A percentile compares a stretch with the other conserved stretches of the same genome.
These are phyloP conservation scores for Kodamaea nitidulidarum DNA, from an alignment of 805 yeast species.

Conservation along the genomic window DNA sequence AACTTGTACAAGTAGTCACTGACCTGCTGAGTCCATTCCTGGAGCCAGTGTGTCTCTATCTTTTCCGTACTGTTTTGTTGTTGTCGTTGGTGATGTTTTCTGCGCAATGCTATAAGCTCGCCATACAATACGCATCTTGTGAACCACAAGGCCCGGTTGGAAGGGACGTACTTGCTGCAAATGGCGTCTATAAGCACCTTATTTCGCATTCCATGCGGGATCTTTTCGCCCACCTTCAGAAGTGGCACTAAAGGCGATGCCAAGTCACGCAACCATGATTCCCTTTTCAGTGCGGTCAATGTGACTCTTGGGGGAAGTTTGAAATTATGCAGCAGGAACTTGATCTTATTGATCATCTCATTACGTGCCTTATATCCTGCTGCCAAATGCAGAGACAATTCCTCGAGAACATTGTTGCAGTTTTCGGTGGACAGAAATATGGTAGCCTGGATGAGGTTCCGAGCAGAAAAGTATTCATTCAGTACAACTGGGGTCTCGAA, in stretches of 20 bases:
- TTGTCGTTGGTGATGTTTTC: conserved; percentile 24
- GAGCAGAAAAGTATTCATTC: conserved; percentile 68
- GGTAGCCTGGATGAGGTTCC: conserved; percentile 52
- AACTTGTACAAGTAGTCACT: conserved; percentile 53
- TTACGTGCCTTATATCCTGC: conserved; percentile 35
- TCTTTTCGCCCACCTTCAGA: conserved; percentile 62
- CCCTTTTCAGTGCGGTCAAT: conserved; percentile 79
- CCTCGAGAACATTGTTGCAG: conserved; percentile 33
- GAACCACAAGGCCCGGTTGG: conserved; percentile 85
- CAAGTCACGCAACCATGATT: conserved; percentile 79
- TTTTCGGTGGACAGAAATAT: conserved; percentile 33
- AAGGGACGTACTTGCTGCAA: conserved; percentile 62
- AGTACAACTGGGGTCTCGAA: conserved; percentile 58
- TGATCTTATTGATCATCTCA: conserved; percentile 38
- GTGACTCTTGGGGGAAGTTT: conserved; percentile 89
- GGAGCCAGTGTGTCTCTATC: conserved; percentile 61
- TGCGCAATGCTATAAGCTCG: conserved; percentile 28
- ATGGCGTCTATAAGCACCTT: conserved; percentile 70
- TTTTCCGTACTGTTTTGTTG: conserved; percentile 17
- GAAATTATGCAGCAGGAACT: conserved; percentile 39
- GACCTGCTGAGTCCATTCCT: conserved; percentile 89
- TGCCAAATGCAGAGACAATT: conserved; percentile 36
- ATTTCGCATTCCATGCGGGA: conserved; percentile 88
- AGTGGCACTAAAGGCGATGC: conserved; percentile 67
- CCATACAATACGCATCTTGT: conserved; percentile 82